These are phyloP conservation scores for Debaryomyces psychrophilus DNA, from an alignment of 1,139 yeast species.

Conservation along the genomic window DNA sequence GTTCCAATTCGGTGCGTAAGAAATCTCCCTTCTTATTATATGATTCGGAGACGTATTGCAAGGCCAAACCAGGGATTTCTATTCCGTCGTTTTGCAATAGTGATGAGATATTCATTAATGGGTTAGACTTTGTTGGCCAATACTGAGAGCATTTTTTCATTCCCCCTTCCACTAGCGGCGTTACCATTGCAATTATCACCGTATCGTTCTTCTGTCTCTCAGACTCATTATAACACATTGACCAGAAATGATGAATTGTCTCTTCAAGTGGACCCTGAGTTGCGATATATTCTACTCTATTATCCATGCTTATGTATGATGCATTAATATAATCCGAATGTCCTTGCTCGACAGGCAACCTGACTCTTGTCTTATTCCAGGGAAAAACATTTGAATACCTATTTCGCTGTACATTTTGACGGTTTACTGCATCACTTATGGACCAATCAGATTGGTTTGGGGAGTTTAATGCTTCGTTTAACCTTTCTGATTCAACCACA, in stretches of 20 bases:
- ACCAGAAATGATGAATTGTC: conserved; percentile 81
- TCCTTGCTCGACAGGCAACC: conserved; percentile 25
- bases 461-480: conserved; percentile 20
- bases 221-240: conserved; percentile 66
- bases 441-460: conserved; percentile 28
- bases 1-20: conserved; percentile 31
- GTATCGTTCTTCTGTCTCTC: conserved; percentile 36
- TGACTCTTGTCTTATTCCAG: conserved; percentile 42
- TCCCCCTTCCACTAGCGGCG: conserved; percentile 68
- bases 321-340: conserved; percentile 47
- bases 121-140: conserved; percentile 57
- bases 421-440: conserved; percentile 22
- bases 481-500: conserved; percentile 21
- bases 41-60: conserved; percentile 24
- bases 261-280: conserved; percentile 62
- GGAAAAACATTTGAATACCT: conserved; percentile 49
- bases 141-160: conserved; percentile 71
- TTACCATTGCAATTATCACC: conserved; percentile 80
- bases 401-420: conserved; percentile 31
- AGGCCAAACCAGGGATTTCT: conserved; percentile 24
- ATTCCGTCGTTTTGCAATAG: conserved; percentile 28
- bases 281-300: conserved; percentile 36
- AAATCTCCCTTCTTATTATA: conserved; percentile 28
- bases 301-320: conserved; percentile 31
- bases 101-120: conserved; percentile 25